A percentile compares a stretch with the other conserved stretches of the same genome.
These are phyloP conservation scores for Allium cepa DNA, from an alignment of 106 monocot genomes.

Conservation along the genomic window DNA sequence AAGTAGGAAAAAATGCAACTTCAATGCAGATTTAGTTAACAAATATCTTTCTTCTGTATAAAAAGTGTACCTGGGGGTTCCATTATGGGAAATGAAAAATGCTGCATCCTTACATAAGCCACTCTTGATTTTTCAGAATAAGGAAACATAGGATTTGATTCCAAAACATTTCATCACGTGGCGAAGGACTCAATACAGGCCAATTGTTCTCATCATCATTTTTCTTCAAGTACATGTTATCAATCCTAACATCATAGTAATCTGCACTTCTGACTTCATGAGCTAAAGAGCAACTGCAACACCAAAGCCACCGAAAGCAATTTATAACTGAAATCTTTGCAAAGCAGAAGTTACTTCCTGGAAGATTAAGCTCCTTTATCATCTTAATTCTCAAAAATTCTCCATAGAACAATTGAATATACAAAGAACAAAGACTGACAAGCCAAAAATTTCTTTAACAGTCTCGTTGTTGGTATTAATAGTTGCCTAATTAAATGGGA, in stretches of 20 bases:
- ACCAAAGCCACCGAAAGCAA: constrained; percentile 9
- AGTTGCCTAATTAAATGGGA: constrained; percentile 9
- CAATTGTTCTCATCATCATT: background rate
- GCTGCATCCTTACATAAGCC: background rate
- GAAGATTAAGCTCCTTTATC: constrained; percentile 5
- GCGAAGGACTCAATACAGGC: constrained; percentile 3
- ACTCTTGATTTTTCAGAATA: background rate
- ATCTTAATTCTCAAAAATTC: constrained; percentile 14
- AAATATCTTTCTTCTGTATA: background rate
- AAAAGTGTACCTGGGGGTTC: constrained; percentile 1
- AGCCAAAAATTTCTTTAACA: background rate
- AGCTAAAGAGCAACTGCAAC: background rate
- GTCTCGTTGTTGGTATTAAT: constrained; percentile 6
- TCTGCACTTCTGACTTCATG: background rate
- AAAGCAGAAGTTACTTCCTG: background rate
- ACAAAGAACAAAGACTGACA: constrained; percentile 1
- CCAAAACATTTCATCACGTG: background rate
- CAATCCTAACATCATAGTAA: background rate
- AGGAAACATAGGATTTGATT: background rate
- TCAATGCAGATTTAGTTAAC: too few relatives aligned
- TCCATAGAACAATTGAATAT: constrained; percentile 9
- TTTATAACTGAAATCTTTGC: background rate
- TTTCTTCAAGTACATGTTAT: constrained; percentile 8
- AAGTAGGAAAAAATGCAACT: too few relatives aligned
- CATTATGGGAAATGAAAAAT: background rate